A percentile compares a stretch with the other conserved stretches of the same genome.
These are phyloP conservation scores for Colletotrichum lentis DNA, from an alignment of 2,329 filamentous ascomycete species.

Conservation along the genomic window DNA sequence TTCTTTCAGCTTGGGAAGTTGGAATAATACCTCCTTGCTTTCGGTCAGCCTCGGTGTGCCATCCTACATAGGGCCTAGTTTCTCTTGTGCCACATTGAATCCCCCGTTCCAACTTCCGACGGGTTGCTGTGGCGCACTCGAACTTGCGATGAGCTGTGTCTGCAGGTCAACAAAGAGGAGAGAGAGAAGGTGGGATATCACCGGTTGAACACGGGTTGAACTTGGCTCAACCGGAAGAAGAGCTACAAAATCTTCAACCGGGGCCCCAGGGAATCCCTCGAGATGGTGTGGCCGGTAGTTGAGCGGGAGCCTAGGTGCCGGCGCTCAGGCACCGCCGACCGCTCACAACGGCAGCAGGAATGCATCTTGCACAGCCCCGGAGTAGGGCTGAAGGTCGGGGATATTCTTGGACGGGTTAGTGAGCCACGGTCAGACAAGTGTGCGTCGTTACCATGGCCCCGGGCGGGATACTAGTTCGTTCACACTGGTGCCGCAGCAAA, in stretches of 20 bases:
- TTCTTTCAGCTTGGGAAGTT: too few species aligned
- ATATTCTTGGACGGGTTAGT: not conserved
- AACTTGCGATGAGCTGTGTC: too few species aligned
- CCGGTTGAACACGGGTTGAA: not conserved
- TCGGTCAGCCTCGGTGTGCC: too few species aligned
- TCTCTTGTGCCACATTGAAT: too few species aligned
- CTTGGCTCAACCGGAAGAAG: not conserved
- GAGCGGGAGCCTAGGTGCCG: not conserved
- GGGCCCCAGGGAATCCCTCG: not conserved
- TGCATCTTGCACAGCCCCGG: not conserved
- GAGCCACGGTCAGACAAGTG: not conserved
- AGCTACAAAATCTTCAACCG: too few species aligned
- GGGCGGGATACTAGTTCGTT: not conserved
- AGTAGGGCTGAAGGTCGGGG: constrained; percentile 1
- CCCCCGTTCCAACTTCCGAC: too few species aligned
- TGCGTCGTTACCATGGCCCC: not conserved
- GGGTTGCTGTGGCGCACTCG: too few species aligned
- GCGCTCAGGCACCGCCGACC: not conserved
- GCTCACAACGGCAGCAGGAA: too few species aligned
- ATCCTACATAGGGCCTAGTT: too few species aligned
- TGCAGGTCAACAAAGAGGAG: too few species aligned
- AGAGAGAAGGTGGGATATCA: too few species aligned
- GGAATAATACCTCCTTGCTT: too few species aligned
- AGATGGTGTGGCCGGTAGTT: not conserved
- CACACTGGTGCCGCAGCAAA: not conserved